These are phyloP conservation scores for Leccinum fibrillosum DNA, from an alignment of 768 basidiomycete species.

Conservation along the genomic window DNA sequence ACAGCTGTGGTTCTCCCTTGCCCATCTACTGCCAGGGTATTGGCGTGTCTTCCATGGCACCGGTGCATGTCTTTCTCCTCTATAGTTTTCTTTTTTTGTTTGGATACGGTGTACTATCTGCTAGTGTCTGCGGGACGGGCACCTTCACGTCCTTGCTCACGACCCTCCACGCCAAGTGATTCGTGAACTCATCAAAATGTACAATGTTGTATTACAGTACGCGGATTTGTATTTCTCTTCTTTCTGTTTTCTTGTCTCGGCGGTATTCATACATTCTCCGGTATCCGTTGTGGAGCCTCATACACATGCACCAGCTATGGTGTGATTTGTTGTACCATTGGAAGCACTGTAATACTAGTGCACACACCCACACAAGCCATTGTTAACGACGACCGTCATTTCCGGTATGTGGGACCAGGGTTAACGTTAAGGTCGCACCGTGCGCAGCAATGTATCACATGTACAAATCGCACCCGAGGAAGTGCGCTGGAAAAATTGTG, in stretches of 20 bases:
- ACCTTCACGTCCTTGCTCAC: background rate
- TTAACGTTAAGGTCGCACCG: background rate
- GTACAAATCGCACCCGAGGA: background rate
- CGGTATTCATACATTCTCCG: background rate
- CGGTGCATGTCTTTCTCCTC: constrained; percentile 6
- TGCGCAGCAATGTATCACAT: background rate
- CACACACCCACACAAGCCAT: background rate
- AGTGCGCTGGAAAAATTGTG: background rate
- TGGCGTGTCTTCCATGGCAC: constrained; percentile 26
- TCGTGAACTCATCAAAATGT: background rate
- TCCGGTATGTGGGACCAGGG: background rate
- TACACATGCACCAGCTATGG: background rate
- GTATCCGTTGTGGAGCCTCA: background rate
- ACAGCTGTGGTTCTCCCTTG: constrained; percentile 32
- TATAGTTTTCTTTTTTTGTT: background rate
- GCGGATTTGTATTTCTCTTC: background rate
- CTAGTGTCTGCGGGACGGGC: constrained; percentile 4
- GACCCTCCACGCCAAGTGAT: background rate
- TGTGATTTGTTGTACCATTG: background rate
- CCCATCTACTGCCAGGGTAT: constrained; percentile 30
- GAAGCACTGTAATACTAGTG: background rate
- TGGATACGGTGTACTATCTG: constrained; percentile 8
- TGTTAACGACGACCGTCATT: background rate
- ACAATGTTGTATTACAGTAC: constrained; percentile 9
- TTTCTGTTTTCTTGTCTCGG: background rate